Conservation (phyloP, 768 basidiomycete genomes). For the Lyophyllum semitale region DNA sequence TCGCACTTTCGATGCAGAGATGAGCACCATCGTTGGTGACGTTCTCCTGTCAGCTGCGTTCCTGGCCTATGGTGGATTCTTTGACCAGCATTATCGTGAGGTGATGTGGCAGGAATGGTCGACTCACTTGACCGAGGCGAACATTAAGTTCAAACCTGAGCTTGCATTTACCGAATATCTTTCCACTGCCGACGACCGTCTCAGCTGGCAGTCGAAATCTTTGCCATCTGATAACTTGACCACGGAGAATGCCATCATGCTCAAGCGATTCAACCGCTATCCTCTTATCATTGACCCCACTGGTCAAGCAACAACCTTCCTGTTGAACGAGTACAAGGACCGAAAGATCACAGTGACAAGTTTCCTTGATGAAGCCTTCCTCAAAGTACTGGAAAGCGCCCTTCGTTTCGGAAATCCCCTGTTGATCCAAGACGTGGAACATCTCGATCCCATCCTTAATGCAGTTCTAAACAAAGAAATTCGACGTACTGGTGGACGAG, state of each 20-base stretch:
- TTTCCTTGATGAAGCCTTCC: slow-evolving; percentile 98
- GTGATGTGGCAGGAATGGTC: slow-evolving; percentile 97
- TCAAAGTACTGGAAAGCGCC: slow-evolving; percentile 98
- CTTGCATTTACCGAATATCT: slow-evolving; percentile 94
- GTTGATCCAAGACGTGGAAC: slow-evolving; percentile 97
- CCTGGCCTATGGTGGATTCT: slow-evolving; percentile 96
- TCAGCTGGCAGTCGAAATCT: slow-evolving; percentile 93
- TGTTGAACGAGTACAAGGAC: slow-evolving; percentile 92
- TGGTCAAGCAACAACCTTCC: slow-evolving; percentile 93
- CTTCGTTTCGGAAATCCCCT: slow-evolving; percentile 97
- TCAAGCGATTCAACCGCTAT: slow-evolving; percentile 96
- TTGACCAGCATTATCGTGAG: slow-evolving; percentile 97
- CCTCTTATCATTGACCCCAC: slow-evolving; percentile 98
- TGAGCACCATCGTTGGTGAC: slow-evolving; percentile 98
- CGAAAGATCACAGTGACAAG: slow-evolving; percentile 98
- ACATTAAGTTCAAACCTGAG: slow-evolving; percentile 89
- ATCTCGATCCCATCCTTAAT: slow-evolving; percentile 96
- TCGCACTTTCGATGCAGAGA: slow-evolving; percentile 93
- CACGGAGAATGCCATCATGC: slow-evolving; percentile 99
- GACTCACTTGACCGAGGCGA: slow-evolving; percentile 84
- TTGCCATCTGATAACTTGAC: slow-evolving; percentile 96
- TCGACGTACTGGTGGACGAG: slow-evolving; percentile 93
- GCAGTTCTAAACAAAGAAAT: slow-evolving; percentile 97
- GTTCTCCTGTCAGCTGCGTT: slow-evolving; percentile 95
- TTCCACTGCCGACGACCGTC: slow-evolving; percentile 94